phyloP scores from a whole-genome alignment of 1,284 basidiomycete species.

The Ganoderma multipileum region DNA sequence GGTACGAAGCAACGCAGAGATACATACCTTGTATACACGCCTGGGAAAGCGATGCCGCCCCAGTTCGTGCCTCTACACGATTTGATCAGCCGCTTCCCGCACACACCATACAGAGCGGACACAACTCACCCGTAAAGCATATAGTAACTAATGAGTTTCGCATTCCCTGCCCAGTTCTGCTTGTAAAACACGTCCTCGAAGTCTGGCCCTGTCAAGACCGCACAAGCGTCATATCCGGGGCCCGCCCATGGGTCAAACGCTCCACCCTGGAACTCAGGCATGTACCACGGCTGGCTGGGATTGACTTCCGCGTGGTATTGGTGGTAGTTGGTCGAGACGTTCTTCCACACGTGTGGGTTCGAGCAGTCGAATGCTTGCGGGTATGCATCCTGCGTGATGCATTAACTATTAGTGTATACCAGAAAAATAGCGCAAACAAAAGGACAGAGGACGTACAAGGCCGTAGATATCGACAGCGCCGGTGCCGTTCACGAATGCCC shows the following conservation, averaged over 20 bases:
- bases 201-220: slow-evolving; percentile 68
- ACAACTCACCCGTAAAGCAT: slow-evolving; percentile 72
- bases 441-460: slow-evolving; percentile 44
- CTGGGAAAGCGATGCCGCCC: slow-evolving; percentile 76
- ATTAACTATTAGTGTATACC: neutral
- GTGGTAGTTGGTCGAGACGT: slow-evolving; percentile 60
- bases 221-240: slow-evolving; percentile 61
- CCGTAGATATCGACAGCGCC: slow-evolving; percentile 63
- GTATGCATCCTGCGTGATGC: slow-evolving; percentile 58
- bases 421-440: neutral
- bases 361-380: slow-evolving; percentile 80
- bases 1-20: too few species aligned
- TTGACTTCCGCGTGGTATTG: slow-evolving; percentile 64
- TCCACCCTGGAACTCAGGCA: slow-evolving; percentile 64
- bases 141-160: slow-evolving; percentile 79
- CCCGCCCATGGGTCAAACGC: slow-evolving; percentile 80
- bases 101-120: too few species aligned
- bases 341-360: slow-evolving; percentile 48
- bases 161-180: slow-evolving; percentile 79
- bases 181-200: slow-evolving; percentile 81
- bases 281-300: slow-evolving; percentile 67
- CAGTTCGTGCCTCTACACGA: slow-evolving; percentile 75
- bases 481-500: slow-evolving; percentile 75
- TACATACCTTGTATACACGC: slow-evolving; percentile 57
- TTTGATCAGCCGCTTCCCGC: neutral